Evolutionary conservation across 2,329 filamentous ascomycete species (phyloP).

Genomic region (Fusarium concolor): DNA sequence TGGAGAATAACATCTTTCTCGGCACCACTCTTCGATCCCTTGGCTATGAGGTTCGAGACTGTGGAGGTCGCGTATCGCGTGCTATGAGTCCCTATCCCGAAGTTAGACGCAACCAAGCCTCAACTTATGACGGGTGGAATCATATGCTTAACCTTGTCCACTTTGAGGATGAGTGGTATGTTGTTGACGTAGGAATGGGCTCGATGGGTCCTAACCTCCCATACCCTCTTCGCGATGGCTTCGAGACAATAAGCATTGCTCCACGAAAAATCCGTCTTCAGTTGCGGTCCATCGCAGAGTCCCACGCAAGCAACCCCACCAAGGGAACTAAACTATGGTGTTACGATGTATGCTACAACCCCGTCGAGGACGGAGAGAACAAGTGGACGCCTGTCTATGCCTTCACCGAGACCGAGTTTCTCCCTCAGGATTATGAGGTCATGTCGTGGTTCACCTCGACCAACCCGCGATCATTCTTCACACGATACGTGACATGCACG

Average conservation of each 20-base stretch:
- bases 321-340: not conserved
- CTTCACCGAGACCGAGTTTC: not conserved
- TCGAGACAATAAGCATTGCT: not conserved
- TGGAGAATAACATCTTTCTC: slow-evolving; percentile 2
- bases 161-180: not conserved
- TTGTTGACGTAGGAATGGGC: not conserved
- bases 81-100: not conserved
- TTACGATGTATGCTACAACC: slow-evolving; percentile 1
- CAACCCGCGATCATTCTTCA: not conserved
- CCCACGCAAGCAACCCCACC: not conserved
- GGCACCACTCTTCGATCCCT: not conserved
- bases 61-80: not conserved
- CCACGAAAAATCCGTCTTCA: not conserved
- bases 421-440: not conserved
- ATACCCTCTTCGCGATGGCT: not conserved
- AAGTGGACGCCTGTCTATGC: not conserved
- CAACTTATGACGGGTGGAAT: slow-evolving; percentile 3
- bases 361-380: not conserved
- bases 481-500: not conserved
- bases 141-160: not conserved
- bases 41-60: not conserved
- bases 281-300: not conserved
- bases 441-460: slow-evolving; percentile 10
- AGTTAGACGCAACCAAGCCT: not conserved
- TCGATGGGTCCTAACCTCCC: slow-evolving; percentile 1